Conservation (phyloP, 768 basidiomycete genomes). For the Phylloporus sp. region DNA sequence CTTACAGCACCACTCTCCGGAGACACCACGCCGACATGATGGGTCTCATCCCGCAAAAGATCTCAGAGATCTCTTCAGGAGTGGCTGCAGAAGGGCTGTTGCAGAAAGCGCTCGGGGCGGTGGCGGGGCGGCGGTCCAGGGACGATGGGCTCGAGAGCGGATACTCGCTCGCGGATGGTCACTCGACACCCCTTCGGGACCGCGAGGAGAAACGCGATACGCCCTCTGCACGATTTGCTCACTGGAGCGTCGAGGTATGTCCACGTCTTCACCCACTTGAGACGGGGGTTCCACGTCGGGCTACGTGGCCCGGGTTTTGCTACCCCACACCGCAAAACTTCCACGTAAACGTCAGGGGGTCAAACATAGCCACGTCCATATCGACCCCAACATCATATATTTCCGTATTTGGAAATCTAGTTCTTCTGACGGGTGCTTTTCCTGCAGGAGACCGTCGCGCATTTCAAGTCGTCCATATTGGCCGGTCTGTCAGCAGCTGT, state of each 20-base stretch:
- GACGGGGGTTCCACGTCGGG: neutral
- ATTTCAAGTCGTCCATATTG: constrained; percentile 60
- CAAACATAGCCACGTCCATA: constrained; percentile 8
- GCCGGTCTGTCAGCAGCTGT: constrained; percentile 60
- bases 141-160: constrained; percentile 36
- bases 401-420: neutral
- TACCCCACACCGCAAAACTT: constrained; percentile 1
- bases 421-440: constrained; percentile 3
- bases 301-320: neutral
- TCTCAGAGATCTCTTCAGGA: constrained; percentile 28
- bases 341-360: constrained; percentile 9
- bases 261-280: neutral
- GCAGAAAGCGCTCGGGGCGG: constrained; percentile 36
- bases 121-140: constrained; percentile 24
- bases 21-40: constrained; percentile 51
- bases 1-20: constrained; percentile 76
- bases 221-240: constrained; percentile 64
- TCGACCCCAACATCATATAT: neutral
- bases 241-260: constrained; percentile 59
- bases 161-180: constrained; percentile 30
- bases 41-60: constrained; percentile 36
- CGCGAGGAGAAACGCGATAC: constrained; percentile 42
- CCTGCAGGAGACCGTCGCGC: constrained; percentile 63
- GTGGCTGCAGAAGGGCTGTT: constrained; percentile 49
- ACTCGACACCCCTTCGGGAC: constrained; percentile 9